Evolutionary conservation across 345 rosid genomes (phyloP).

Genomic region (Arabis alpina): DNA sequence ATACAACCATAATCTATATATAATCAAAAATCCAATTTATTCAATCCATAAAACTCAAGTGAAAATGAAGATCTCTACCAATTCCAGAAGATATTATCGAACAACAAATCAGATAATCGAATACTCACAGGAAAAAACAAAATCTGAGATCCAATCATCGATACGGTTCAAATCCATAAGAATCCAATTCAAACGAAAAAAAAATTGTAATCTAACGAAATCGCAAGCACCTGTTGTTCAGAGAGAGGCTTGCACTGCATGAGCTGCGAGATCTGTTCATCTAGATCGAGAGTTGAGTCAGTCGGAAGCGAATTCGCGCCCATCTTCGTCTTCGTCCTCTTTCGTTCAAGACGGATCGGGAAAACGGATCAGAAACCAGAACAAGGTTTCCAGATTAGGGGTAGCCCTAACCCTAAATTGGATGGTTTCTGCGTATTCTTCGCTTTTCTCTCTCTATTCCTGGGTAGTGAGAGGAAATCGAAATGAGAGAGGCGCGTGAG

Average conservation of each 20-base stretch:
- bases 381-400: conserved; percentile 53
- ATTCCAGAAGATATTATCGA: conserved; percentile 16
- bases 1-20: background rate
- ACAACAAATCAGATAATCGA: conserved; percentile 4
- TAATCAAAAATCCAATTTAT: background rate
- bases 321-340: conserved; percentile 45
- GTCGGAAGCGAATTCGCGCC: conserved; percentile 70
- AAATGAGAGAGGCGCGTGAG: conserved; percentile 48
- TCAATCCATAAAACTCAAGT: conserved; percentile 9
- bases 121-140: background rate
- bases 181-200: background rate
- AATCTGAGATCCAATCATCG: conserved; percentile 32
- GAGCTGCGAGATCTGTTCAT: conserved; percentile 88
- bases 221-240: conserved; percentile 64
- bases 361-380: conserved; percentile 37
- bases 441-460: conserved; percentile 35
- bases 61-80: conserved; percentile 13
- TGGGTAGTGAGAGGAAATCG: conserved; percentile 31
- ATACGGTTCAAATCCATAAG: background rate
- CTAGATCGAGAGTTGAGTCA: conserved; percentile 65
- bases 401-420: conserved; percentile 60
- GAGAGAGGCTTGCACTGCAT: conserved; percentile 95
- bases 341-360: conserved; percentile 17
- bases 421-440: conserved; percentile 44
- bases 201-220: background rate